Evolutionary conservation across 1,284 basidiomycete genomes (phyloP).

Genomic region (Pseudozyma flocculosa): DNA sequence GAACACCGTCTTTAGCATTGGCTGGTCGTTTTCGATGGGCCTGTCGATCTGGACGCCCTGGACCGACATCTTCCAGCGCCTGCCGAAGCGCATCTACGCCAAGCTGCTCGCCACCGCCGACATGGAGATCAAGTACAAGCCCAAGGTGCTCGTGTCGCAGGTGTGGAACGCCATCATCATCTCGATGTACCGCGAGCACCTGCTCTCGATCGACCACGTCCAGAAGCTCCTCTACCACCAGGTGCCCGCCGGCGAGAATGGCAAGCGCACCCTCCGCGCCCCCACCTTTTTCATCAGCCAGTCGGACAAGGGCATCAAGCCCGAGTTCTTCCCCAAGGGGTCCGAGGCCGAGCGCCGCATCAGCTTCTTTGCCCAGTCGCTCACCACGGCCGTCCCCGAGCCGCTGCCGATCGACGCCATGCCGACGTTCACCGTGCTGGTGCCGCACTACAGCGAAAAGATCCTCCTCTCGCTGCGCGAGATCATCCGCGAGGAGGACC

Average conservation of each 20-base stretch:
- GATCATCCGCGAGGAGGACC: constrained; percentile 58
- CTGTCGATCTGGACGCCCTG: constrained; percentile 59
- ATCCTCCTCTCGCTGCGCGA: constrained; percentile 57
- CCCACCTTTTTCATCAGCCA: constrained; percentile 58
- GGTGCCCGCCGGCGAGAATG: constrained; percentile 55
- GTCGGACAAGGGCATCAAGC: constrained; percentile 55
- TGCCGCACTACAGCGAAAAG: constrained; percentile 58
- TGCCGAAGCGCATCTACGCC: constrained; percentile 58
- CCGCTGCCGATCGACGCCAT: constrained; percentile 57
- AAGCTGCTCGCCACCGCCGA: constrained; percentile 57
- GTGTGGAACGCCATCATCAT: constrained; percentile 59
- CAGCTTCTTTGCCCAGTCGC: constrained; percentile 58
- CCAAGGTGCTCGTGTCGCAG: constrained; percentile 58
- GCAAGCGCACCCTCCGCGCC: constrained; percentile 57
- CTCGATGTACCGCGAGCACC: constrained; percentile 58
- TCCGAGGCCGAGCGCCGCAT: constrained; percentile 58
- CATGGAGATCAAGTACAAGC: constrained; percentile 59
- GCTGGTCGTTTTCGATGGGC: constrained; percentile 57
- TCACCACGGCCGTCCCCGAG: constrained; percentile 55
- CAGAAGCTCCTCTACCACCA: constrained; percentile 58
- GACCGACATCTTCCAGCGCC: constrained; percentile 58
- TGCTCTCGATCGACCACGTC: constrained; percentile 58
- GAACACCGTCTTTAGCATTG: constrained; percentile 58
- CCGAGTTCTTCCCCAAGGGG: constrained; percentile 58
- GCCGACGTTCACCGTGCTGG: constrained; percentile 58